Conservation (phyloP, 2,329 filamentous ascomycete species). For the Arachnomyces sp. region DNA sequence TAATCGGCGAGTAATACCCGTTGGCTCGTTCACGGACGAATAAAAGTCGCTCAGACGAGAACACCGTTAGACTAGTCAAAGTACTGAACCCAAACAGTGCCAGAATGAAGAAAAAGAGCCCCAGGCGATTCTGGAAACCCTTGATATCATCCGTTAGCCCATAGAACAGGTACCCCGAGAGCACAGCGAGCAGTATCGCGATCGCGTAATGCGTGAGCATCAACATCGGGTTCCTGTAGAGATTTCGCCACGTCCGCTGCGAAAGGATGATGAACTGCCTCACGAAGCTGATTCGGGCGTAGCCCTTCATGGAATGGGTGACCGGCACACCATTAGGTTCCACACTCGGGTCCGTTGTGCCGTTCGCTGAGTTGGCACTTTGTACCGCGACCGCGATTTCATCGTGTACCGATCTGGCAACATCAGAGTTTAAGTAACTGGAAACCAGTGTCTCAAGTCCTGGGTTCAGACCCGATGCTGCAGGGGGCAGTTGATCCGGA, state of each 20-base stretch:
- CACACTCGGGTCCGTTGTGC: conserved; percentile 51
- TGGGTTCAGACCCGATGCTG: conserved; percentile 53
- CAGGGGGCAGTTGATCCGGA: conserved; percentile 50
- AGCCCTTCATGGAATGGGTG: conserved; percentile 62
- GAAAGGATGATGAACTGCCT: conserved; percentile 87
- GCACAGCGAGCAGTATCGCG: conserved; percentile 84
- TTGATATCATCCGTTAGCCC: conserved; percentile 91
- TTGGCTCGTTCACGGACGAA: conserved; percentile 93
- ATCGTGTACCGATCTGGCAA: conserved; percentile 63
- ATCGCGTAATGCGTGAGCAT: conserved; percentile 99
- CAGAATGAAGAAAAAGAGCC: conserved; percentile 94
- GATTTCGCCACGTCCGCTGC: conserved; percentile 86
- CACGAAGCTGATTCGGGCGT: conserved; percentile 67
- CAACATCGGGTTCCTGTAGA: conserved; percentile 94
- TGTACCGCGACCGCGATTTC: conserved; percentile 67
- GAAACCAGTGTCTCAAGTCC: conserved; percentile 75
- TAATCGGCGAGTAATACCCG: conserved; percentile 88
- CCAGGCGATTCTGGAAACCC: conserved; percentile 94
- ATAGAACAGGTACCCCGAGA: conserved; percentile 93
- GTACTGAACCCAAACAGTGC: conserved; percentile 96
- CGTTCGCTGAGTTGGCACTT: conserved; percentile 59
- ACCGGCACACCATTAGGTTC: conserved; percentile 35
- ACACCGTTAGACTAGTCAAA: conserved; percentile 85
- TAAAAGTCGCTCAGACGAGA: conserved; percentile 79
- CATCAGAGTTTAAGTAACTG: conserved; percentile 68